These are phyloP conservation scores for Spiromastix sp. DNA, from an alignment of 2,329 filamentous ascomycete genomes.

Conservation along the genomic window DNA sequence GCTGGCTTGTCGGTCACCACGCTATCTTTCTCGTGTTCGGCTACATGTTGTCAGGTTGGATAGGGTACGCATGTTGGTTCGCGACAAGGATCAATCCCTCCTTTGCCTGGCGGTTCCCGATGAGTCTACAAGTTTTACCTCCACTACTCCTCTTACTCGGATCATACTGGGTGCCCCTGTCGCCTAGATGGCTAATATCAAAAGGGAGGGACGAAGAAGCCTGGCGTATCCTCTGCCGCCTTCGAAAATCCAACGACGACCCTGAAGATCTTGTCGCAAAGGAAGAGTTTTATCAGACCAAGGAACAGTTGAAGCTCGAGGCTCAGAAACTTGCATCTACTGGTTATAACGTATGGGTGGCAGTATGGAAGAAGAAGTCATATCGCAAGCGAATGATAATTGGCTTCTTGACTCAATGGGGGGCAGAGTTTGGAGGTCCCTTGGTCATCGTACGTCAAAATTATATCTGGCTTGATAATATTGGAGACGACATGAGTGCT, in stretches of 20 bases:
- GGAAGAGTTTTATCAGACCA: constrained; percentile 39
- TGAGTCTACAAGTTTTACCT: constrained; percentile 31
- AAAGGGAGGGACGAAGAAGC: constrained; percentile 38
- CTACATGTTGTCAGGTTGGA: constrained; percentile 36
- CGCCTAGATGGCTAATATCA: constrained; percentile 41
- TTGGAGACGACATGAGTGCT: not conserved
- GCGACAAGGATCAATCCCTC: constrained; percentile 23
- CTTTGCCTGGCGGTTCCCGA: constrained; percentile 38
- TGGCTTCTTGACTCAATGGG: constrained; percentile 44
- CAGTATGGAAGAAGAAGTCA: constrained; percentile 37
- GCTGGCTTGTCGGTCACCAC: constrained; percentile 37
- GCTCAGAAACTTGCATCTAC: constrained; percentile 30
- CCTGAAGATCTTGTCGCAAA: constrained; percentile 33
- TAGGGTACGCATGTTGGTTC: constrained; percentile 37
- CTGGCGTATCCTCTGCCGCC: constrained; percentile 29
- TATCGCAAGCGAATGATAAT: constrained; percentile 43
- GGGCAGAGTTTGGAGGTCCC: constrained; percentile 43
- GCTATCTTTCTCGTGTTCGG: constrained; percentile 40
- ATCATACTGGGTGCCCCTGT: constrained; percentile 35
- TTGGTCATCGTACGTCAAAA: constrained; percentile 37
- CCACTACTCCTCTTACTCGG: constrained; percentile 32
- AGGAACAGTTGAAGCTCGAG: constrained; percentile 37
- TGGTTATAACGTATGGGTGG: constrained; percentile 34
- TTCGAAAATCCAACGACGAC: constrained; percentile 30
- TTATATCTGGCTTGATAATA: not conserved